Base-by-base conservation (phyloP, 2,329 filamentous ascomycete genomes). In the Fusarium robinianum region DNA sequence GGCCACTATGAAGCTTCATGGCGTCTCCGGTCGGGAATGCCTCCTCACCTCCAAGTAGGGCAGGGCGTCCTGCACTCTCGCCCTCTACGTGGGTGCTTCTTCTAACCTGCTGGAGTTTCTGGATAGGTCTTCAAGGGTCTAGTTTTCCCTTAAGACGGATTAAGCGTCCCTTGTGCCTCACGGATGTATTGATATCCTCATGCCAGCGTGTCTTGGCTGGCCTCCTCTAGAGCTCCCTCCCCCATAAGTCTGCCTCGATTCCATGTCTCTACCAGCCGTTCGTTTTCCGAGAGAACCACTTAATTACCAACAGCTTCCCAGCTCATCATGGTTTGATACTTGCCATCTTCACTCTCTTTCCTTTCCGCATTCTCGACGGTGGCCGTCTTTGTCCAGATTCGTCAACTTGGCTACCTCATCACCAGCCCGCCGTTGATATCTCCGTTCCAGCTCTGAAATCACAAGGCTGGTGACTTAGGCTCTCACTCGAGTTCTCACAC, bases 351-450 rank as follows among this genome's bases (percentile, higher is more conserved):
- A 45, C 8, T n/a, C 29, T 42, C 39, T 46, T 6, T 36, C 32
- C 17, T 31, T 17, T 23, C 35, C 30, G 43, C 54, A 53, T 55
- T 60, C 54, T 53, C 41, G 17, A 33, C 33, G 38, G 51, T 43
- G 49, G 41, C 31, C 40, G 25, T 39, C 35, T 35, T 39, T 33
- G 22, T 41, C 46, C 49, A 41, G 26, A 44, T 52, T 37, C 39
- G 33, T 52, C 47, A 21, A 22, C 24, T 29, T 41, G 12, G 35
- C 33, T 49, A 37, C 43, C 45, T 40, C 41, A 29, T 29, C 33
- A 25, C 40, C 52, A 57, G 54, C 54, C 56, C 32, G 49, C 15
- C 49, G 41, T 51, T 36, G 53, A 49, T 38, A 60, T 57, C 38
- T 51, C 34, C 41, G 41, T 37, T 45, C 54, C 35, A 44, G 23